These are phyloP conservation scores for Balamuthia mandrillaris DNA, from an alignment of 208 protist genomes.

Conservation along the genomic window DNA sequence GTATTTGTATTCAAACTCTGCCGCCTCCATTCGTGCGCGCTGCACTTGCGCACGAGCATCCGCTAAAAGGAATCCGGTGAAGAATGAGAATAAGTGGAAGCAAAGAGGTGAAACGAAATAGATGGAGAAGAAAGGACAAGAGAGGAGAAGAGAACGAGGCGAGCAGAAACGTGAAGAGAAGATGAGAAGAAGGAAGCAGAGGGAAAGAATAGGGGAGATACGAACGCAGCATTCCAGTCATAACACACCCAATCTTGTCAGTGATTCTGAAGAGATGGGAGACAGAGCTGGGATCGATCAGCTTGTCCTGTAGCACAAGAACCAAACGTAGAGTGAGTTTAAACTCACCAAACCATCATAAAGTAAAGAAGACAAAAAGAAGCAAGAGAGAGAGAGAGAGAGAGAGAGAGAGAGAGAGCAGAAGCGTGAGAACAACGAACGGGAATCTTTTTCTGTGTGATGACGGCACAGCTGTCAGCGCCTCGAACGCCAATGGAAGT, in stretches of 20 bases:
- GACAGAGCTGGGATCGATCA: slow-evolving; percentile 91
- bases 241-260: slow-evolving; percentile 87
- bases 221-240: slow-evolving; percentile 87
- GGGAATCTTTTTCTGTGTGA: slow-evolving; percentile 95
- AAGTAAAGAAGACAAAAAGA: too few relatives aligned
- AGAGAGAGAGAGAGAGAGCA: too few relatives aligned
- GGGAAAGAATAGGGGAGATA: neutral
- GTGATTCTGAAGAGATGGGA: slow-evolving; percentile 92
- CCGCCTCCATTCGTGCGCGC: slow-evolving; percentile 89
- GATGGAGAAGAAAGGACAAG: too few relatives aligned
- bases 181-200: neutral
- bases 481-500: slow-evolving; percentile 92
- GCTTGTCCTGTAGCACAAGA: slow-evolving; percentile 78
- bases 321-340: too few relatives aligned
- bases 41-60: slow-evolving; percentile 87
- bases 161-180: neutral
- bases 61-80: slow-evolving; percentile 56
- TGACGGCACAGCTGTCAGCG: slow-evolving; percentile 87
- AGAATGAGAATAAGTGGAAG: too few relatives aligned
- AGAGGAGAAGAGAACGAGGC: neutral
- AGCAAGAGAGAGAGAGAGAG: too few relatives aligned
- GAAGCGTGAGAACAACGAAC: slow-evolving; percentile 49
- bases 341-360: too few relatives aligned
- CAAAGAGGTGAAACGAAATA: too few relatives aligned
- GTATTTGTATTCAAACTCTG: slow-evolving; percentile 91